Evolutionary conservation across 305 asterid genomes (phyloP).

Genomic region (Vinca major): DNA sequence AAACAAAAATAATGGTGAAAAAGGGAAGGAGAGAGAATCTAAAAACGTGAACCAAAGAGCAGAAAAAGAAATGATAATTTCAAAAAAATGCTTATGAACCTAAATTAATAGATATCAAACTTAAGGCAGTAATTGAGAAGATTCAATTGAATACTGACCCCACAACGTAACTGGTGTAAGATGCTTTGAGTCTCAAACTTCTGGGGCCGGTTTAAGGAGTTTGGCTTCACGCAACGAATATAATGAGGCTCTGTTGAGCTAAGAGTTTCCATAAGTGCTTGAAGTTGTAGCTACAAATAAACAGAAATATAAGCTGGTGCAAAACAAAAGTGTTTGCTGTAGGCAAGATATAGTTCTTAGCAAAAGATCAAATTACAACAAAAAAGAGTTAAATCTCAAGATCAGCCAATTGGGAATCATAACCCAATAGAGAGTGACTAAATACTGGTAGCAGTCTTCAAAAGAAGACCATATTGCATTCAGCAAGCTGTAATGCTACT

Average conservation of each 20-base stretch:
- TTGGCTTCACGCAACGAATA: conserved; percentile 95
- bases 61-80: not conserved
- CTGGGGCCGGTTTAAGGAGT: conserved; percentile 74
- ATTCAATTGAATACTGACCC: conserved; percentile 55
- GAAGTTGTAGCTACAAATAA: conserved; percentile 88
- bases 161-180: conserved; percentile 98
- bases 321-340: not conserved
- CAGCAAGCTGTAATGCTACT: not conserved
- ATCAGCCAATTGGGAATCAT: not conserved
- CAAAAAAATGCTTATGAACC: not conserved
- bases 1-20: too few species aligned
- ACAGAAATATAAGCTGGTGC: not conserved
- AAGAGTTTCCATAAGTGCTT: conserved; percentile 95
- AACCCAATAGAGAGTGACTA: not conserved
- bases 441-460: not conserved
- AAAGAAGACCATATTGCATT: not conserved
- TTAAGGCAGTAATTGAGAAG: conserved; percentile 3
- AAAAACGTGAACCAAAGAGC: not conserved
- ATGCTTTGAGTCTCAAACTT: conserved; percentile 82
- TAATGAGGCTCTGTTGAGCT: conserved; percentile 98
- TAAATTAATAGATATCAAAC: not conserved
- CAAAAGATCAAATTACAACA: not conserved
- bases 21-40: not conserved
- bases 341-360: not conserved
- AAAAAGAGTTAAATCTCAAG: not conserved